Percentiles rank a stretch among this genome's conserved stretches.
These are phyloP conservation scores for Coemansia sp. DNA, from an alignment of 192 early-diverging fungal genomes.

Conservation along the genomic window DNA sequence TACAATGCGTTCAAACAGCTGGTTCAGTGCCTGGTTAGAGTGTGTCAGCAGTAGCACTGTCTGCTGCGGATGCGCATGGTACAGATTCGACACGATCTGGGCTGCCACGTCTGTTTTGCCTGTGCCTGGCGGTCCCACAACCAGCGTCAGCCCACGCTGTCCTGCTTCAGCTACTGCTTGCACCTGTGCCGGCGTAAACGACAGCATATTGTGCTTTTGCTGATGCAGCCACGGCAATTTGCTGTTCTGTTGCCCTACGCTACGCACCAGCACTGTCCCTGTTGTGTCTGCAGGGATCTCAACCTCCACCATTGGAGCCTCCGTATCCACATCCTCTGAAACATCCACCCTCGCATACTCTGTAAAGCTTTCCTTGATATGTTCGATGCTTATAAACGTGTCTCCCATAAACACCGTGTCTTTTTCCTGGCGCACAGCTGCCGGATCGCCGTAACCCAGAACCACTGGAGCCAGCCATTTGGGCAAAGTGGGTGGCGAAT, in stretches of 20 bases:
- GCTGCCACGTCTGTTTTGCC: constrained; percentile 98
- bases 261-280: constrained; percentile 54
- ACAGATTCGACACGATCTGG: constrained; percentile 92
- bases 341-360: constrained; percentile 2
- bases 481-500: constrained; percentile 59
- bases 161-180: constrained; percentile 84
- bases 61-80: constrained; percentile 85
- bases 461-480: constrained; percentile 89
- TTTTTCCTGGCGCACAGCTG: constrained; percentile 42
- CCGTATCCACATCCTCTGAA: background rate
- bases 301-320: constrained; percentile 21
- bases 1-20: constrained; percentile 95
- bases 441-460: constrained; percentile 93
- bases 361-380: constrained; percentile 68
- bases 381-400: constrained; percentile 83
- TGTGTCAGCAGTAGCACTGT: constrained; percentile 93
- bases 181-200: constrained; percentile 83
- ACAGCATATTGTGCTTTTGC: constrained; percentile 69
- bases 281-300: constrained; percentile 54
- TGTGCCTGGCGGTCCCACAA: constrained; percentile 97
- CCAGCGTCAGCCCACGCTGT: constrained; percentile 82
- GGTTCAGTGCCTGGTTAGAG: constrained; percentile 98
- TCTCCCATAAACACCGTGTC: constrained; percentile 77
- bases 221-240: constrained; percentile 62
- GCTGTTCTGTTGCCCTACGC: constrained; percentile 47